These are phyloP conservation scores for Wallacemonas sp. DNA, from an alignment of 208 protist species.

Conservation along the genomic window DNA sequence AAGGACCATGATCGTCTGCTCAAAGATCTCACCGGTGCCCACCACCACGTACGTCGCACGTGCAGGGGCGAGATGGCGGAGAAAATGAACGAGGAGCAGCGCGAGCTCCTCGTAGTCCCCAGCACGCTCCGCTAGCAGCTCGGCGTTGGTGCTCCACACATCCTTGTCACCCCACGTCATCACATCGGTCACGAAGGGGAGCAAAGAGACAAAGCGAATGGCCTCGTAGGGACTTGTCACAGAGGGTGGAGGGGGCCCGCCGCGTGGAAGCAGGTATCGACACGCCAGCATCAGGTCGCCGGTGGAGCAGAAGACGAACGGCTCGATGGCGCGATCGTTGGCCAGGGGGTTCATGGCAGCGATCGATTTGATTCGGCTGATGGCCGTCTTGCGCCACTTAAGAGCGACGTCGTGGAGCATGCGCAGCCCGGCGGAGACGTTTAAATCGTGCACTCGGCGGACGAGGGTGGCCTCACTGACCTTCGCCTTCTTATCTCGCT, in stretches of 20 bases:
- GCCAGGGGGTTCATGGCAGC: slow-evolving; percentile 59
- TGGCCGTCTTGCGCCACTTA: slow-evolving; percentile 45
- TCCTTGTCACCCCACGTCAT: slow-evolving; percentile 56
- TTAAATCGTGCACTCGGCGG: slow-evolving; percentile 36
- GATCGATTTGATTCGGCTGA: slow-evolving; percentile 36
- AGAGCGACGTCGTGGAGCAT: slow-evolving; percentile 65
- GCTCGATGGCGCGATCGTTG: slow-evolving; percentile 48
- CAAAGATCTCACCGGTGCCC: slow-evolving; percentile 52
- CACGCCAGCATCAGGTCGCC: slow-evolving; percentile 71
- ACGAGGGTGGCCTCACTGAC: slow-evolving; percentile 27
- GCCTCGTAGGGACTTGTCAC: slow-evolving; percentile 64
- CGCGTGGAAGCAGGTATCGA: slow-evolving; percentile 63
- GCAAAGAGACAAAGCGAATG: slow-evolving; percentile 75
- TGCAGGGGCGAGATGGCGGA: slow-evolving; percentile 56
- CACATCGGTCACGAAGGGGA: slow-evolving; percentile 62
- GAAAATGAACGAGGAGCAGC: slow-evolving; percentile 73
- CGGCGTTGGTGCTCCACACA: slow-evolving; percentile 78
- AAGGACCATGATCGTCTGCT: slow-evolving; percentile 65
- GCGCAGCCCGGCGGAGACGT: slow-evolving; percentile 53
- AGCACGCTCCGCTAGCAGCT: slow-evolving; percentile 56
- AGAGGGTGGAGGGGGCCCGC: slow-evolving; percentile 46
- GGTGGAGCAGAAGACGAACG: slow-evolving; percentile 73
- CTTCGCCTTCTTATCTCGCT: slow-evolving; percentile 33
- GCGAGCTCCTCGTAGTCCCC: slow-evolving; percentile 80
- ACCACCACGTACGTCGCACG: slow-evolving; percentile 57